Evolutionary conservation across 179 eudicot genomes (phyloP), one percentile per base, ranked within the genome.

Genomic region (Amaranthus tricolor): DNA sequence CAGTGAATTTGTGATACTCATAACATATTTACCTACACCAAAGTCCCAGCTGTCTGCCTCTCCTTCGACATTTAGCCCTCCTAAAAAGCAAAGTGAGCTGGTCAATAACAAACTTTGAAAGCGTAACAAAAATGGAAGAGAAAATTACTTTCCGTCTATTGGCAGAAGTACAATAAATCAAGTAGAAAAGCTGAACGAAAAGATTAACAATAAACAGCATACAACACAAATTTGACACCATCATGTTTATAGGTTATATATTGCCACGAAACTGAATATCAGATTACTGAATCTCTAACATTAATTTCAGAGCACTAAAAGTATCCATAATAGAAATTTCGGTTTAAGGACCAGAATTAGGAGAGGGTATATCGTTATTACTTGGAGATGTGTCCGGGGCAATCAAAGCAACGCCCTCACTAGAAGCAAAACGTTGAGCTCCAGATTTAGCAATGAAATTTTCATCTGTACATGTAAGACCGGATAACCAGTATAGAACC

Each of bases 401-500:
- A 79, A 96, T 81, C 74, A 96, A 79, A 74, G 94, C 98, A 73
- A 96, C 66, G 49, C 97, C 98, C 85, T 91, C 98, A 69, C 65
- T 83, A 0, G 98, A 89, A 82, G 98, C 99, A 79, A 82, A 85
- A 76, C 97, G 98, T 69, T 96, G 99, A 72, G 99, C 99, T 76
- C 99, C 99, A 73, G 99, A 89, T 68, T 96, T 96, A 49, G 14
- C 43, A 7, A 96, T 96, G 81, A 96, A 96, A 82, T 96, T 96
- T 85, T 96, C 99, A 61, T 96, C 99, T 0, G 91, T 86, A 85
- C 99, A 96, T 72, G 91, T 79, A 58, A 96, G 91, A 54, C 99
- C 99, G 79, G 99, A 96, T 44, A 96, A 88, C 96, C 97, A 96
- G 82, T 96, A 96, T 61, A 96, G 98, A 51, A 96, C 97, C 99